Percentiles rank a stretch among this genome's conserved stretches.
phyloP scores from a whole-genome alignment of 441 rosid genomes.

The Populus hybrid region DNA sequence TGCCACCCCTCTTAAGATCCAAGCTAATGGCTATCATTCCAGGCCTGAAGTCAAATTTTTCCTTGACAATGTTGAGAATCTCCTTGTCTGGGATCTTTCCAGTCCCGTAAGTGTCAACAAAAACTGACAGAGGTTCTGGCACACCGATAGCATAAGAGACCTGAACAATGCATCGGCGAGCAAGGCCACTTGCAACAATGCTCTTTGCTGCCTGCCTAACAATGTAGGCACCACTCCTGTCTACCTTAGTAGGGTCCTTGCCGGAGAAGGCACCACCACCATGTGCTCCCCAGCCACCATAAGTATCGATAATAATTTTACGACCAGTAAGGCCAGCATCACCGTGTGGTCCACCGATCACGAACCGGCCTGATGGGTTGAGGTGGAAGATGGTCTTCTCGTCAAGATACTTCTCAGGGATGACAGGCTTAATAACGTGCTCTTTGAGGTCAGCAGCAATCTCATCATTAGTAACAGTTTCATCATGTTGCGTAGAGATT shows the following conservation, averaged over 20 bases:
- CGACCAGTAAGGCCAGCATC: constrained; percentile 63
- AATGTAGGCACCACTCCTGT: constrained; percentile 52
- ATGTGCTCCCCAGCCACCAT: constrained; percentile 56
- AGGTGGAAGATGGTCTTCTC: constrained; percentile 60
- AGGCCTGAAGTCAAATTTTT: constrained; percentile 25
- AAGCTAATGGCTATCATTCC: constrained; percentile 25
- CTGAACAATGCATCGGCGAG: constrained; percentile 56
- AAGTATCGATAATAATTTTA: constrained; percentile 51
- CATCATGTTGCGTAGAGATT: constrained; percentile 59
- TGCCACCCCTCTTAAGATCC: constrained; percentile 33
- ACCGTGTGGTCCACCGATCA: constrained; percentile 60
- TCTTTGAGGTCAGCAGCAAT: constrained; percentile 57
- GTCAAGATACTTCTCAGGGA: constrained; percentile 57
- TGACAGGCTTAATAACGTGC: constrained; percentile 53
- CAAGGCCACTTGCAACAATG: constrained; percentile 54
- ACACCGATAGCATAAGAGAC: constrained; percentile 63
- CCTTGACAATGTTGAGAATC: constrained; percentile 49
- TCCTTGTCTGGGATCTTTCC: constrained; percentile 59
- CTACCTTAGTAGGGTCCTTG: constrained; percentile 52
- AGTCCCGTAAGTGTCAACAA: constrained; percentile 46
- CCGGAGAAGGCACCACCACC: constrained; percentile 54
- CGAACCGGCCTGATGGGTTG: constrained; percentile 57
- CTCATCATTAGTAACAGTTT: constrained; percentile 54
- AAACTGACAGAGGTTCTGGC: constrained; percentile 57
- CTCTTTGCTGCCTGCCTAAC: constrained; percentile 63